Conservation (phyloP, 2,329 filamentous ascomycete genomes). For the Elsinoe batatas region DNA sequence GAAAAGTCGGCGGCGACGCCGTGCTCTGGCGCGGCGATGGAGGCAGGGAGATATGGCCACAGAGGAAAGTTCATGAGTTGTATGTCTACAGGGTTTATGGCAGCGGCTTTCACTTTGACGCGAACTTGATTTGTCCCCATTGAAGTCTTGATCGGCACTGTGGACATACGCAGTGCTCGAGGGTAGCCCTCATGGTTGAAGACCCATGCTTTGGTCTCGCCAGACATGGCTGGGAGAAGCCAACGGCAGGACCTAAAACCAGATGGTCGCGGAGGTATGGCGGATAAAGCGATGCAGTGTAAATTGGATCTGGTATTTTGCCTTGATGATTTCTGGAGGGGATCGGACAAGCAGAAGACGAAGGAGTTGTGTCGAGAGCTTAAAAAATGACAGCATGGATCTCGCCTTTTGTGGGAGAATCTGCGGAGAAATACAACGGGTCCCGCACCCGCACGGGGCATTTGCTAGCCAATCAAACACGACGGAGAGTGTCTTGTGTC, state of each 20-base stretch:
- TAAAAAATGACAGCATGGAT: not conserved
- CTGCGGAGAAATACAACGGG: not conserved
- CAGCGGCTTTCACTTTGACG: constrained; percentile 25
- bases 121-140: constrained; percentile 20
- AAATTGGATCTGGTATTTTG: constrained; percentile 4
- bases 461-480: not conserved
- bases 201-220: constrained; percentile 23
- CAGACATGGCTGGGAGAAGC: constrained; percentile 5
- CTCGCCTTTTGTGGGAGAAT: not conserved
- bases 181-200: constrained; percentile 27
- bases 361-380: not conserved
- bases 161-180: constrained; percentile 20
- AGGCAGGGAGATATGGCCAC: constrained; percentile 20
- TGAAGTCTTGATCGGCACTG: constrained; percentile 19
- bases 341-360: not conserved
- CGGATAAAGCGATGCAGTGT: not conserved
- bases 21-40: constrained; percentile 20
- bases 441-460: not conserved
- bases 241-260: constrained; percentile 13
- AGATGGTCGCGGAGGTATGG: not conserved
- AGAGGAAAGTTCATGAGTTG: constrained; percentile 28
- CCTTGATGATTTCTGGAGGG: not conserved
- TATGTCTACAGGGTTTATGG: constrained; percentile 29
- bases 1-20: constrained; percentile 26
- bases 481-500: not conserved